Conservation (phyloP, 345 rosid species). For the Hibiscus mutabilis region DNA sequence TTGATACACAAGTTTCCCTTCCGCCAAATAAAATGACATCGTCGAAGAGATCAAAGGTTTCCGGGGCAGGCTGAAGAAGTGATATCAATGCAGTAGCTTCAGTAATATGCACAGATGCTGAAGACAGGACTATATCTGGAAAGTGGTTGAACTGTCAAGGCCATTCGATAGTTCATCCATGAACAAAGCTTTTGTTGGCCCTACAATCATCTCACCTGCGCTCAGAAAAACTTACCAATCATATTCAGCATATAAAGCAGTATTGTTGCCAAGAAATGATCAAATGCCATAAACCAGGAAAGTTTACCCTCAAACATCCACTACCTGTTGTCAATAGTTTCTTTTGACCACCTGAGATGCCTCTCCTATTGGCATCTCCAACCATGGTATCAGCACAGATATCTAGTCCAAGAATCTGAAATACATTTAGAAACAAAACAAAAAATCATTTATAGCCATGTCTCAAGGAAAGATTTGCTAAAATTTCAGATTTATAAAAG, state of each 20-base stretch:
- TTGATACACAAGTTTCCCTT: slow-evolving; percentile 57
- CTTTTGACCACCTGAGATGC: slow-evolving; percentile 50
- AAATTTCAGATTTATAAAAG: slow-evolving; percentile 11
- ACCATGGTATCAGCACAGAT: slow-evolving; percentile 44
- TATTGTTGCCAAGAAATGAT: neutral
- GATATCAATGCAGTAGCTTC: slow-evolving; percentile 51
- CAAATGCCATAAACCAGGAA: neutral
- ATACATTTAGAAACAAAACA: neutral
- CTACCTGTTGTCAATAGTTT: slow-evolving; percentile 47
- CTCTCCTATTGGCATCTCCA: slow-evolving; percentile 42
- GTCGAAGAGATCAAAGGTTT: slow-evolving; percentile 58
- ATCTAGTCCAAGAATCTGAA: slow-evolving; percentile 45
- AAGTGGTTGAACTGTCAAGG: slow-evolving; percentile 64
- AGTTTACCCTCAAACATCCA: neutral
- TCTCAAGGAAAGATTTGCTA: neutral
- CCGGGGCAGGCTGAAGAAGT: slow-evolving; percentile 72
- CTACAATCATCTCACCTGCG: slow-evolving; percentile 70
- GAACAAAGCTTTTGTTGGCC: slow-evolving; percentile 54
- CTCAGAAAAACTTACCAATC: neutral
- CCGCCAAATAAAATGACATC: slow-evolving; percentile 56
- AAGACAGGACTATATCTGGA: slow-evolving; percentile 51
- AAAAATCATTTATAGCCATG: neutral
- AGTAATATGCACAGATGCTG: slow-evolving; percentile 49
- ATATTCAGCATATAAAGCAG: neutral
- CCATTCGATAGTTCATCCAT: slow-evolving; percentile 80